A percentile compares a stretch with the other conserved stretches of the same genome.
phyloP scores from a whole-genome alignment of 371 early-diverging fungal genomes.

The Rhizopus stolonifer region DNA sequence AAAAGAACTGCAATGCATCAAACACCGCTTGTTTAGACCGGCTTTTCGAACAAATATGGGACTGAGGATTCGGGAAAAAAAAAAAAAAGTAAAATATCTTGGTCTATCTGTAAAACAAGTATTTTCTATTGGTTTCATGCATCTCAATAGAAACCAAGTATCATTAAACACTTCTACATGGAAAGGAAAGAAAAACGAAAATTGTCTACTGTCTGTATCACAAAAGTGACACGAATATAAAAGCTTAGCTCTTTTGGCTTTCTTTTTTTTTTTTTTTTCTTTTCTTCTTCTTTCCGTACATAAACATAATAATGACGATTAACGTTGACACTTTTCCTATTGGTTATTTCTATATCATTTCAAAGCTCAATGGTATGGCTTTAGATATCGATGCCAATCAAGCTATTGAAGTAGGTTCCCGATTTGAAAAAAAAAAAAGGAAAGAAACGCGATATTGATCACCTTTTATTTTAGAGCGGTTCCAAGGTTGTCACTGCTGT shows the following conservation, averaged over 20 bases:
- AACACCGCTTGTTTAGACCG: no score
- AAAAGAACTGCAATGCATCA: no score
- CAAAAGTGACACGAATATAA: no score
- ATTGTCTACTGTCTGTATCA: no score
- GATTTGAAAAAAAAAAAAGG: background rate
- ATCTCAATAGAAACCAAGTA: no score
- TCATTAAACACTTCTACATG: no score
- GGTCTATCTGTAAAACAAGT: no score
- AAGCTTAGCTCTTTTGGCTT: background rate
- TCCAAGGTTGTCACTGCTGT: constrained; percentile 16
- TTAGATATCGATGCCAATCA: constrained; percentile 32
- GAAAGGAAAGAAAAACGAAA: no score
- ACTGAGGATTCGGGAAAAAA: no score
- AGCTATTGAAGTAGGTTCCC: constrained; percentile 20
- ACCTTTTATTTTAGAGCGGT: constrained; percentile 17
- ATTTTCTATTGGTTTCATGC: no score
- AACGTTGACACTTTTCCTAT: constrained; percentile 31
- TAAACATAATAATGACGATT: constrained; percentile 28
- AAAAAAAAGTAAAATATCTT: no score
- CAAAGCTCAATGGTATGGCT: constrained; percentile 37
- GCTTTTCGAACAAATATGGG: no score
- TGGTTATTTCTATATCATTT: constrained; percentile 45
- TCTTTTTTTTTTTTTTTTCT: background rate
- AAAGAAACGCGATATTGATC: background rate
- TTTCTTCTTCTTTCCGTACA: background rate